Conservation (phyloP, 139 green algal species). For the Coelastrella sp. region DNA sequence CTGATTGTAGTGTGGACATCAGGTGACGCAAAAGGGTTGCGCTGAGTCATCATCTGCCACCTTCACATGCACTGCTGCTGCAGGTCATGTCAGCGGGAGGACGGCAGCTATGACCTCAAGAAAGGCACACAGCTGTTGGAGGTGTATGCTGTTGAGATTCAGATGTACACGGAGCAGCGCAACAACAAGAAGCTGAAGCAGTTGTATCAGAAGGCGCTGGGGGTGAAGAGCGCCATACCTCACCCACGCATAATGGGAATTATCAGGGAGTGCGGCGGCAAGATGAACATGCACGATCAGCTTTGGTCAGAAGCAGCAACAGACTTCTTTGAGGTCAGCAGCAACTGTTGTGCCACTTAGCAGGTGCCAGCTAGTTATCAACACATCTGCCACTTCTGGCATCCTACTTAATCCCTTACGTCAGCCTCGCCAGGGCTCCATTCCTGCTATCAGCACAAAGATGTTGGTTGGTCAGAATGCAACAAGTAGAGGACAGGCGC, state of each 20-base stretch:
- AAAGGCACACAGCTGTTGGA: slow-evolving; percentile 99
- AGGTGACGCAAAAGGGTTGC: too few relatives aligned
- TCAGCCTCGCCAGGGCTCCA: too few relatives aligned
- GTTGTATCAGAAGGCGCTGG: slow-evolving; percentile 83
- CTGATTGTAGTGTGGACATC: too few relatives aligned
- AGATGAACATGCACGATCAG: slow-evolving; percentile 98
- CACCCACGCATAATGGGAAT: slow-evolving; percentile 98
- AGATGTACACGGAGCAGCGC: slow-evolving; percentile 94
- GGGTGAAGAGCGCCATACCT: slow-evolving; percentile 95
- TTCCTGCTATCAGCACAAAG: too few relatives aligned
- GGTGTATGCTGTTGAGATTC: slow-evolving; percentile 98
- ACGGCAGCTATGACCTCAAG: slow-evolving; percentile 93
- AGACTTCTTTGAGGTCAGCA: slow-evolving; percentile 96
- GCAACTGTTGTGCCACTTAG: not conserved
- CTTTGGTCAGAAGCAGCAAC: slow-evolving; percentile 91
- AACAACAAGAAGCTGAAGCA: slow-evolving; percentile 95
- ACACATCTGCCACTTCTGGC: too few relatives aligned
- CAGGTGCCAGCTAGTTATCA: too few relatives aligned
- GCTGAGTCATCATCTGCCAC: too few relatives aligned
- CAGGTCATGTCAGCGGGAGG: slow-evolving; percentile 89
- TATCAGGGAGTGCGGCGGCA: slow-evolving; percentile 97
- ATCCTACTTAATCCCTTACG: too few relatives aligned
- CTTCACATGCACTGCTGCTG: too few relatives aligned
- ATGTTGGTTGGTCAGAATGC: too few relatives aligned
- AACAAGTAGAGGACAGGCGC: too few relatives aligned